Evolutionary conservation across 495 filamentous ascomycete species (phyloP).

Genomic region (Lepidopterella palustris): DNA sequence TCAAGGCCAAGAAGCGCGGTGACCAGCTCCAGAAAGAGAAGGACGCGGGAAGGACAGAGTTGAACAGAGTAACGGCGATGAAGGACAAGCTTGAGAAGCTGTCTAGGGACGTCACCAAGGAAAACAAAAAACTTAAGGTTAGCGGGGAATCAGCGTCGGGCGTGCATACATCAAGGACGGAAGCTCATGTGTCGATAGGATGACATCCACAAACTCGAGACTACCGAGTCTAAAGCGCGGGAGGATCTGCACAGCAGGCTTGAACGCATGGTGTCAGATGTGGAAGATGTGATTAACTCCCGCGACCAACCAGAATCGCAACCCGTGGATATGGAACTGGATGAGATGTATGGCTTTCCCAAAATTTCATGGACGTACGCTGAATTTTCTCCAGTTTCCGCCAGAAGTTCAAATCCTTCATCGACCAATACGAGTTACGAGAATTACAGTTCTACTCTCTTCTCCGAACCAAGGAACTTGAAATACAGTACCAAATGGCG

Average conservation of each 20-base stretch:
- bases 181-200: slow-evolving; percentile 50
- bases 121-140: slow-evolving; percentile 97
- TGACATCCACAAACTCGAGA: slow-evolving; percentile 80
- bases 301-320: slow-evolving; percentile 39
- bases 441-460: slow-evolving; percentile 86
- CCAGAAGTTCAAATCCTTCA: slow-evolving; percentile 82
- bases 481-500: slow-evolving; percentile 83
- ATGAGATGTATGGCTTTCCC: slow-evolving; percentile 64
- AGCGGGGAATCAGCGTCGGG: not conserved
- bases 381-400: slow-evolving; percentile 55
- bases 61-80: slow-evolving; percentile 76
- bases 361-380: not conserved
- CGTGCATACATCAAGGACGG: not conserved
- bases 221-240: slow-evolving; percentile 73
- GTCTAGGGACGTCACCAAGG: slow-evolving; percentile 83
- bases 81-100: slow-evolving; percentile 95
- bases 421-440: slow-evolving; percentile 91
- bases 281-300: slow-evolving; percentile 74
- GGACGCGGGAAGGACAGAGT: slow-evolving; percentile 76
- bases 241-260: slow-evolving; percentile 78
- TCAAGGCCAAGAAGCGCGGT: slow-evolving; percentile 90
- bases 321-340: slow-evolving; percentile 65
- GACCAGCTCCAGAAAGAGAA: slow-evolving; percentile 96
- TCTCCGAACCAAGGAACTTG: slow-evolving; percentile 89
- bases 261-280: slow-evolving; percentile 63